A percentile compares a stretch with the other conserved stretches of the same genome.
Evolutionary conservation across 805 yeast species (phyloP).

Genomic region (Myxozyma sirexii): DNA sequence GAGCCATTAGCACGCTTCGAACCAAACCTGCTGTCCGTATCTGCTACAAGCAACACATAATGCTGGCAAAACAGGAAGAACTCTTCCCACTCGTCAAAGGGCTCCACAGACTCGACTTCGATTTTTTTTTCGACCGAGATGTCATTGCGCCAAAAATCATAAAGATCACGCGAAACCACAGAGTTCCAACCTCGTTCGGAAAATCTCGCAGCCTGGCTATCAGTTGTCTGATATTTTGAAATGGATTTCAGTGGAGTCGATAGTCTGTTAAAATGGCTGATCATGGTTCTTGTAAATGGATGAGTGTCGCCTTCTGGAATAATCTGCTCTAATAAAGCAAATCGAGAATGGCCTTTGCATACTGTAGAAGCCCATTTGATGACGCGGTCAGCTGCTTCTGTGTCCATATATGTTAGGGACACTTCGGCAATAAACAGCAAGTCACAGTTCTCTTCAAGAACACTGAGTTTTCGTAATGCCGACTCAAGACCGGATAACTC

Average conservation of each 20-base stretch:
- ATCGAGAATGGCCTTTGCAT: slow-evolving; percentile 54
- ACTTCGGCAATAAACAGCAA: slow-evolving; percentile 76
- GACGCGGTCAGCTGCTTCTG: slow-evolving; percentile 64
- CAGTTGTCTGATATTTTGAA: slow-evolving; percentile 53
- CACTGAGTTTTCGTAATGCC: slow-evolving; percentile 33
- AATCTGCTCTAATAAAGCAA: slow-evolving; percentile 69
- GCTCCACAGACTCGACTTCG: slow-evolving; percentile 56
- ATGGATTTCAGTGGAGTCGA: slow-evolving; percentile 73
- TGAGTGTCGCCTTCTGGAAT: slow-evolving; percentile 64
- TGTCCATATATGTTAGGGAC: slow-evolving; percentile 77
- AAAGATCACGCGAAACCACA: slow-evolving; percentile 51
- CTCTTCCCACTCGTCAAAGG: slow-evolving; percentile 85
- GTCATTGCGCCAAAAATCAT: slow-evolving; percentile 58
- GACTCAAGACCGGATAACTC: slow-evolving; percentile 44
- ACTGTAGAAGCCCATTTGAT: slow-evolving; percentile 51
- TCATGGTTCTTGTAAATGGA: slow-evolving; percentile 75
- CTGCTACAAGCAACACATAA: slow-evolving; percentile 68
- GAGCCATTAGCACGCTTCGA: too few relatives aligned
- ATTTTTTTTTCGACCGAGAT: slow-evolving; percentile 47
- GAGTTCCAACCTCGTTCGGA: slow-evolving; percentile 48
- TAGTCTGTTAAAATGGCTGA: slow-evolving; percentile 66
- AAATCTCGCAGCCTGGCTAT: slow-evolving; percentile 57
- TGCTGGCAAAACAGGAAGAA: slow-evolving; percentile 75
- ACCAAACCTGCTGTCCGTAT: slow-evolving; percentile 33
- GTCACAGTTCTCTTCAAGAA: slow-evolving; percentile 23